phyloP scores from a whole-genome alignment of 305 asterid genomes.

The Solanum hybrid region DNA sequence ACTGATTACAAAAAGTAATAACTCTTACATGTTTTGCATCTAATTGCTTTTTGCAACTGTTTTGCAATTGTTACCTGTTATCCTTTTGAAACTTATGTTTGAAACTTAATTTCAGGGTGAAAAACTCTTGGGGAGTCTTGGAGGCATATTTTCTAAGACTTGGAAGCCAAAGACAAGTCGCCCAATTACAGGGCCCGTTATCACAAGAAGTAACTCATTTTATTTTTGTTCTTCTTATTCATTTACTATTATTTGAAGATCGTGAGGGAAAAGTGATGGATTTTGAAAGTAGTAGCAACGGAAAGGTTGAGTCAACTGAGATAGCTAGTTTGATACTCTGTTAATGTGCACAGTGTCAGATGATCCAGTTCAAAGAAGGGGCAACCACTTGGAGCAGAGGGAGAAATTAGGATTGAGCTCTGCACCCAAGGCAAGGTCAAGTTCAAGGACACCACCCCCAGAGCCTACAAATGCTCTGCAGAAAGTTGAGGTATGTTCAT shows the following conservation, averaged over 20 bases:
- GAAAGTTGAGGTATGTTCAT: conserved; percentile 72
- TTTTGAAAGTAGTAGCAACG: neutral
- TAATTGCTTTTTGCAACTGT: neutral
- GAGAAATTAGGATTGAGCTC: conserved; percentile 70
- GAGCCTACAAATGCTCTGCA: conserved; percentile 71
- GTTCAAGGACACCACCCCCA: conserved; percentile 33
- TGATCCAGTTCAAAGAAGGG: conserved; percentile 62
- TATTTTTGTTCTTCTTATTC: neutral
- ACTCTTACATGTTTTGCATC: neutral
- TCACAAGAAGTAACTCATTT: conserved; percentile 39
- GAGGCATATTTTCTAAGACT: conserved; percentile 81
- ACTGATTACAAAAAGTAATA: neutral
- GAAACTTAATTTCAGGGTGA: conserved; percentile 58
- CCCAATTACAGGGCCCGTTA: conserved; percentile 60
- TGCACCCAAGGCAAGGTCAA: conserved; percentile 42
- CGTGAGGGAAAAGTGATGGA: neutral
- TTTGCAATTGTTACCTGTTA: neutral
- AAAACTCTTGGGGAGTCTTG: conserved; percentile 91
- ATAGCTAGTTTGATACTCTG: conserved; percentile 14
- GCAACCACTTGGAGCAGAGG: conserved; percentile 85
- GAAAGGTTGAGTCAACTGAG: conserved; percentile 1
- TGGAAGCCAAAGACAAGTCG: conserved; percentile 90
- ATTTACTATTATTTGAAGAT: neutral
- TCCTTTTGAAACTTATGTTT: conserved; percentile 8
- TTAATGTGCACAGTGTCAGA: conserved; percentile 31